These are phyloP conservation scores for Coemansia sp. DNA, from an alignment of 192 early-diverging fungal species.

Conservation along the genomic window DNA sequence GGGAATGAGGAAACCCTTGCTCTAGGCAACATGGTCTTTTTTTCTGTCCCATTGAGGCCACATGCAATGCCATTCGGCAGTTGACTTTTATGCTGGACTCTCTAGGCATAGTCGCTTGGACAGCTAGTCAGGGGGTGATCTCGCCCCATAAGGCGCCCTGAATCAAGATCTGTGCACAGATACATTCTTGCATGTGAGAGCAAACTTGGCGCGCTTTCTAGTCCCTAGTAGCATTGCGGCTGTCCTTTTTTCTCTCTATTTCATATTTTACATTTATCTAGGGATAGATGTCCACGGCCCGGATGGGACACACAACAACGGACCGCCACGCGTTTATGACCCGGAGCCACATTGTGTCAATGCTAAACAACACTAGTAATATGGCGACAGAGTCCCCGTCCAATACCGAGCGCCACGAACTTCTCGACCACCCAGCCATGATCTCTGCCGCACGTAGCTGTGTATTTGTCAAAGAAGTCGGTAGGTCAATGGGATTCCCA, in stretches of 20 bases:
- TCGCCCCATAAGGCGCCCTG: background rate
- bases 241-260: background rate
- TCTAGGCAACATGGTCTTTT: background rate
- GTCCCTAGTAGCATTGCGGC: background rate
- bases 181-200: background rate
- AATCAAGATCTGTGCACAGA: background rate
- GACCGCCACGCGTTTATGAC: constrained; percentile 32
- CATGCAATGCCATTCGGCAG: background rate
- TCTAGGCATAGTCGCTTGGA: background rate
- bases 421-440: constrained; percentile 36
- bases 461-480: constrained; percentile 41
- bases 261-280: background rate
- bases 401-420: constrained; percentile 21
- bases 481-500: constrained; percentile 34
- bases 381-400: background rate
- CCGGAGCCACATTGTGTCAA: constrained; percentile 28
- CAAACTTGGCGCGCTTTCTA: background rate
- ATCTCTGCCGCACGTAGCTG: constrained; percentile 34
- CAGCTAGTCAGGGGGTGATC: background rate
- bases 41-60: background rate
- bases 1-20: background rate
- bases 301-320: background rate
- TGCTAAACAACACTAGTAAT: constrained; percentile 16
- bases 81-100: background rate
- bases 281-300: constrained; percentile 1